Percentiles rank a stretch among this genome's conserved stretches.
These are phyloP conservation scores for Phialophora verrucosa DNA, from an alignment of 2,329 filamentous ascomycete species.

Conservation along the genomic window DNA sequence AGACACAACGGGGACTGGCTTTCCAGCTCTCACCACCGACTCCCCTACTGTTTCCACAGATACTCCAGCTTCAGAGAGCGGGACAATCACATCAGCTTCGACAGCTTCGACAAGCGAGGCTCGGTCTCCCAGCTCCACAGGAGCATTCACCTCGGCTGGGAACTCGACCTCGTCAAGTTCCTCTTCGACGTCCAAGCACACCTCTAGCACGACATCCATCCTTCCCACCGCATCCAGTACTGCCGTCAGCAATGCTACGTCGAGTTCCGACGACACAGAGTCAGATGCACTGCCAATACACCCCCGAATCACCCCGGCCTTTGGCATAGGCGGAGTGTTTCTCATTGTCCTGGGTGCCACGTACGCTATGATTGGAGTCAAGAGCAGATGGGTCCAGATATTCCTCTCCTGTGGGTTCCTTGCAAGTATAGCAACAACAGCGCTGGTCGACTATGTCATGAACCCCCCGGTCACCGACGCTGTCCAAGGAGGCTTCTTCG, in stretches of 20 bases:
- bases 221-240: conserved; percentile 28
- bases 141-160: conserved; percentile 9
- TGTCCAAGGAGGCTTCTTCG: conserved; percentile 84
- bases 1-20: conserved; percentile 16
- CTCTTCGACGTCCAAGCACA: conserved; percentile 10
- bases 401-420: conserved; percentile 81
- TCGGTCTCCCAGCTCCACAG: conserved; percentile 4
- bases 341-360: conserved; percentile 73
- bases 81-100: conserved; percentile 9
- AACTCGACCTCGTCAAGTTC: background rate
- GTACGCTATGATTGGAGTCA: conserved; percentile 80
- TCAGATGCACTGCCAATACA: conserved; percentile 65
- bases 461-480: conserved; percentile 74
- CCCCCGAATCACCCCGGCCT: conserved; percentile 78
- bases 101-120: conserved; percentile 13
- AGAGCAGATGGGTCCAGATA: conserved; percentile 76
- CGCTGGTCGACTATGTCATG: conserved; percentile 90
- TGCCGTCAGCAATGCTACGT: conserved; percentile 23
- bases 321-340: conserved; percentile 77
- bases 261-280: conserved; percentile 16
- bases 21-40: conserved; percentile 28
- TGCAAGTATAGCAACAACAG: conserved; percentile 71
- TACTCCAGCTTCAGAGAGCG: conserved; percentile 10
- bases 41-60: conserved; percentile 14
- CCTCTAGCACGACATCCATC: conserved; percentile 30